A percentile compares a stretch with the other conserved stretches of the same genome.
phyloP scores from a whole-genome alignment of 2,329 filamentous ascomycete species.

The Colletotrichum aenigma region DNA sequence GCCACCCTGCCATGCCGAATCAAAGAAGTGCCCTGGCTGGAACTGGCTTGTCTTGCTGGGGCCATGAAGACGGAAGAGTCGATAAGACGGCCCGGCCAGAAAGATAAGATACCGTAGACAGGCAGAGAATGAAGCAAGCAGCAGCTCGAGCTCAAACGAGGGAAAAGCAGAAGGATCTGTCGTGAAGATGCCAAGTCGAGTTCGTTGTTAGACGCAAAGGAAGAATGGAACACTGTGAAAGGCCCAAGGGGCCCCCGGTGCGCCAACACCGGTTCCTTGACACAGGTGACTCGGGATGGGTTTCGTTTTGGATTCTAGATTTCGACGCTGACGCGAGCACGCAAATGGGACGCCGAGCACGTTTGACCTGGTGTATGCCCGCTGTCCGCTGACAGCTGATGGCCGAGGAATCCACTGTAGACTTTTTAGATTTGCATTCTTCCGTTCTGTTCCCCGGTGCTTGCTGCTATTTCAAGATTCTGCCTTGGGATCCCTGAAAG shows the following conservation, averaged over 20 bases:
- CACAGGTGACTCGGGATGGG: conserved; percentile 19
- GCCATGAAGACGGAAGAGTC: not conserved
- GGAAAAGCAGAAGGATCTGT: not conserved
- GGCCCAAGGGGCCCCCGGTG: not conserved
- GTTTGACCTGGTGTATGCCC: conserved; percentile 4
- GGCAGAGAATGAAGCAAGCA: not conserved
- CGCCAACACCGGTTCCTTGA: not conserved
- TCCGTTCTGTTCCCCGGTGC: not conserved
- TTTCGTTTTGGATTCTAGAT: conserved; percentile 22
- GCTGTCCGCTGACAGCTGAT: conserved; percentile 3
- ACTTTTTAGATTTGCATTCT: not conserved
- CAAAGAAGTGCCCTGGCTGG: not conserved
- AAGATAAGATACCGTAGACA: not conserved
- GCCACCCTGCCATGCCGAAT: not conserved
- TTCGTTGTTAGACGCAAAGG: not conserved
- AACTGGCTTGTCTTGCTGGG: not conserved
- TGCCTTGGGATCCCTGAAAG: conserved; percentile 1
- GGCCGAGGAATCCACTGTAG: conserved; percentile 11
- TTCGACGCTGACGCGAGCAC: conserved; percentile 19
- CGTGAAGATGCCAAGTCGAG: not conserved
- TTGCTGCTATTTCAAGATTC: conserved; percentile 14
- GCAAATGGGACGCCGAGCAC: conserved; percentile 15
- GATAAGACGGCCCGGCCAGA: not conserved
- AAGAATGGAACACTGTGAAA: not conserved
- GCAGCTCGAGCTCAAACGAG: not conserved